Evolutionary conservation across 2,329 filamentous ascomycete genomes (phyloP), one percentile per base, ranked within the genome.

Genomic region (Penicillium sp.): DNA sequence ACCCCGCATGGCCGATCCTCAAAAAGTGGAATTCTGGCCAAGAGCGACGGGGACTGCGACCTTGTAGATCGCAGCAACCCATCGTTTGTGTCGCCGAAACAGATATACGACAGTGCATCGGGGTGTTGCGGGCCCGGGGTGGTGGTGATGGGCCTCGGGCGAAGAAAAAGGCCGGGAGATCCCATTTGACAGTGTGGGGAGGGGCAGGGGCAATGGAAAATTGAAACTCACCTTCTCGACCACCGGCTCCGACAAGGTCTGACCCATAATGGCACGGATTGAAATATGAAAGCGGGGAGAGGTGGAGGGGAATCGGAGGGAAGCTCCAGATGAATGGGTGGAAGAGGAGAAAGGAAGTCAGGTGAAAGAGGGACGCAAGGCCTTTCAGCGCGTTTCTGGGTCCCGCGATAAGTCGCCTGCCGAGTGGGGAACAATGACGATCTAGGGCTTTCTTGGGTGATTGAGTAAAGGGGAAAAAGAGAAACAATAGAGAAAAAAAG

Each of bases 191-290:
- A 58, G 59, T 64, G 64, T 71, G 66, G 68, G 42, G 45, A 60
- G 55, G 52, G 57, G 55, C 49, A 58, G 59, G 78, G 55, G 39
- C 49, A 53, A 55, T 45, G 27, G 43, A 16, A 46, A 56, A 60
- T 48, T 54, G 57, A 54, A 61, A 68, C 85, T 76, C 85, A 99
- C 95, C 93, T 99, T 99, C 76, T 98, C 95, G 78, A 96, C 90
- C 73, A 99, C 93, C 72, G 95, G 95, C 84, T 99, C 95, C 73
- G 93, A 98, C 75, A 99, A 88, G 79, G 95, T 99, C 84, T 99
- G 95, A 86, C 95, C 95, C 95, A 99, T 99, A 80, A 75, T 83
- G 57, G 54, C 60, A 63, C 59, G 58, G 51, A 58, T 66, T 61
- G 63, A 62, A 58, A 61, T 56, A 59, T 58, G 63, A 52, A 59